Percentiles rank a stretch among this genome's conserved stretches.
phyloP scores from a whole-genome alignment of 2,329 filamentous ascomycete species.

The Whalleya microplaca region DNA sequence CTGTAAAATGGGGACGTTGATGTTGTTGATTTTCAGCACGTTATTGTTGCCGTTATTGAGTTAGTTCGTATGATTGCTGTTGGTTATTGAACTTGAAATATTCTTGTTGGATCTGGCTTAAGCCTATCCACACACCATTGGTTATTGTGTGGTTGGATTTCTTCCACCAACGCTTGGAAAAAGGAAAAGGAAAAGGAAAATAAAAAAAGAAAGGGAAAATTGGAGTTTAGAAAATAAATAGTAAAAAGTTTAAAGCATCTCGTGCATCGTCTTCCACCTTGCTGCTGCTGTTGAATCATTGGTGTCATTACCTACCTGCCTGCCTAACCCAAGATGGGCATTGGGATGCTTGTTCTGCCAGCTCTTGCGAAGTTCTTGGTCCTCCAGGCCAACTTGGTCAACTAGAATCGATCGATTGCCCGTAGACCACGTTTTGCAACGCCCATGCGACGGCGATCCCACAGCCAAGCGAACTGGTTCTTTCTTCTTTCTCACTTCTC shows the following conservation, averaged over 20 bases:
- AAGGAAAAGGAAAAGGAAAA: not conserved
- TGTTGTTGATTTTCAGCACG: conserved; percentile 9
- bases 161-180: not conserved
- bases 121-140: not conserved
- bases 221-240: not conserved
- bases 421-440: no score
- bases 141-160: not conserved
- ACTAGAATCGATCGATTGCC: no score
- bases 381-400: no score
- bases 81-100: not conserved
- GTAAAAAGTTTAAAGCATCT: not conserved
- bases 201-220: not conserved
- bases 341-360: no score
- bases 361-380: no score
- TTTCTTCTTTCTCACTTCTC: no score
- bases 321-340: no score
- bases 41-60: conserved; percentile 1
- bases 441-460: no score
- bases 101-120: not conserved
- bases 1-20: not conserved
- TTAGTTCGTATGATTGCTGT: not conserved
- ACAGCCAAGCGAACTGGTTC: no score
- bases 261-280: no score
- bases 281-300: no score
- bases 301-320: no score